Evolutionary conservation across 169 alveolate genomes (phyloP), one percentile per base, ranked within the genome.

Genomic region (Eimeria brunetti): DNA sequence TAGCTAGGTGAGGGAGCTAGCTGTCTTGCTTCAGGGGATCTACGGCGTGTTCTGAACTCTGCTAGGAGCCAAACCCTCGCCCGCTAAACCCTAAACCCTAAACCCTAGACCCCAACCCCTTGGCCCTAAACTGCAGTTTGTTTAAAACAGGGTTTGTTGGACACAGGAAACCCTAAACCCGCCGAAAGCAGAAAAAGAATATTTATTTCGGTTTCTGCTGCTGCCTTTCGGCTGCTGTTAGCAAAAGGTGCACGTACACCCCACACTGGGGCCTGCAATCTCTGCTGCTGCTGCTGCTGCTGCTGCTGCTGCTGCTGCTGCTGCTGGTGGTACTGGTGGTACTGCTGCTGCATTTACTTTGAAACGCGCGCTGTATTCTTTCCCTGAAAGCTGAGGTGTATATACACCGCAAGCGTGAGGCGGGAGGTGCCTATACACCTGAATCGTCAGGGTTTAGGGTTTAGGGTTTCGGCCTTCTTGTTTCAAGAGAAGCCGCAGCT

Each of bases 341-440:
- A 53, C 96, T 99, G 84, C 71, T 98, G 60, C 51, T 98, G 27
- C 98, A 99, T 33, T 98, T 99, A 27, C 99, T n/a, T n/a, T n/a
- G n/a, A n/a, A n/a, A n/a, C n/a, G n/a, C n/a, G n/a, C n/a, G n/a
- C 99, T 5, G 53, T 98, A 95, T 98, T 99, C 99, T 97, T 99
- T 20, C 86, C 99, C 71, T 99, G 99, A 36, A 99, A 99, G 95
- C 99, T 96, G 69, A 24, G 86, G 85, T 94, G 94, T 69, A 71
- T 44, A 38, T 62, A 41, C 83, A 16, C 58, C 60, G 56, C 83
- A 64, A 44, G 38, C 56, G 44, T 99, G 89, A 99, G 99, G 95
- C 98, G 99, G 94, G 99, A 99, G 95, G n/a, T n/a, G n/a, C n/a
- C n/a, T n/a, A n/a, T n/a, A n/a, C n/a, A n/a, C n/a, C n/a, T 99